Base-by-base conservation (phyloP, 768 basidiomycete species). In the Agaricus subrufescens region DNA sequence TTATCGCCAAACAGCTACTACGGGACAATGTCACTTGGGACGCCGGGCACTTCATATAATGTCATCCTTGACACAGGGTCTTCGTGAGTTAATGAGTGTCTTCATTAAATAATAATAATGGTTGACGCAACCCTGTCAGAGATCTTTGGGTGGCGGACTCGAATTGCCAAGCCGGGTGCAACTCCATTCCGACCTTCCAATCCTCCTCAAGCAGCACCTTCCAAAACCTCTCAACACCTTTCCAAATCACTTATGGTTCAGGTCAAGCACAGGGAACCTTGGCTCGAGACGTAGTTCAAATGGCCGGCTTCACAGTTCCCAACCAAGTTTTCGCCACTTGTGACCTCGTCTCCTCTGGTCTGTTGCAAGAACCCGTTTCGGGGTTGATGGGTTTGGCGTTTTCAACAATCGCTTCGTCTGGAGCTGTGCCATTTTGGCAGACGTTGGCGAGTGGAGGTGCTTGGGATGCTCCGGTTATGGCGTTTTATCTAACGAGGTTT, bases 41-140 rank as follows among this genome's bases (percentile, higher is more conserved):
- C 91, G 0, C 95, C 94, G 3, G 79, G 91, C 0, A 78, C 81
- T 26, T 76, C 88, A 5, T 95, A 85, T 71, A 78, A 92, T 62
- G 84, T 97, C 60, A 89, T 94, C 34, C 78, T 98, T 23, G 96
- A 98, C 70, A 96, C 96, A 0, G 94, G 94, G 10, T 93, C 88
- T 2, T 75, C 89, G 85, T 86, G 66, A 54, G 82, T 74, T 23
- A n/a, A 29, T 6, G 3, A 3, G 6, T 15, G 10, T 30, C 31
- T 19, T 25, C 26, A 5, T 29, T 23, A 26, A 6, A 9, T 25
- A 3, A 3, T 3, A 46, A 23, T 31, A 7, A 29, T 15, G 29
- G 44, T 29, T 47, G 14, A 56, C 25, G 15, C 48, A 6, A 14
- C 38, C 43, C 31, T 46, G 11, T 10, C 52, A 87, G 86, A 47